phyloP scores from a whole-genome alignment of 495 filamentous ascomycete species.

The Xylaria flabelliformis region DNA sequence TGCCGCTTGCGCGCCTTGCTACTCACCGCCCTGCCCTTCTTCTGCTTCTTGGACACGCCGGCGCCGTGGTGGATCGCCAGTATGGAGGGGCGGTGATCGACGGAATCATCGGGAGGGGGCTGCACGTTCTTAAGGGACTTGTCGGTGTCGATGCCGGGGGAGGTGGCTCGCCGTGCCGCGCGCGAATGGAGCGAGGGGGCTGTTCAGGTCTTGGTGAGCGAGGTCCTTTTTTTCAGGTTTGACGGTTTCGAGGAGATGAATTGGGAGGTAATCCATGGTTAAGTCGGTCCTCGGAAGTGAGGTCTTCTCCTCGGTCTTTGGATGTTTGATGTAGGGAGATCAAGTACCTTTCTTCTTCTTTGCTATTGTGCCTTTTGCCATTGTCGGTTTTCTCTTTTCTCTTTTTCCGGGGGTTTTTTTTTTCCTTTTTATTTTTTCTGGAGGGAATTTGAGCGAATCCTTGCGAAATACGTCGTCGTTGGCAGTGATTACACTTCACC shows the following conservation, averaged over 20 bases:
- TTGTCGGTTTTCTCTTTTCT: slow-evolving; percentile 21
- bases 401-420: too few relatives aligned
- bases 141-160: slow-evolving; percentile 74
- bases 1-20: slow-evolving; percentile 70
- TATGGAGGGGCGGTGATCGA: slow-evolving; percentile 61
- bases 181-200: slow-evolving; percentile 67
- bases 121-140: slow-evolving; percentile 72
- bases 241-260: not conserved
- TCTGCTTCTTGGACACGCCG: slow-evolving; percentile 70
- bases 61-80: slow-evolving; percentile 65
- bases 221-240: too few relatives aligned
- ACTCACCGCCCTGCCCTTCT: slow-evolving; percentile 66
- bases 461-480: too few relatives aligned
- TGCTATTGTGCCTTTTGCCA: slow-evolving; percentile 51
- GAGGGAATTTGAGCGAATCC: not conserved
- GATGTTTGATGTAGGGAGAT: not conserved
- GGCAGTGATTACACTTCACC: not conserved
- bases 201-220: slow-evolving; percentile 19
- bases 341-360: slow-evolving; percentile 48
- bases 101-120: slow-evolving; percentile 59
- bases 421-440: too few relatives aligned
- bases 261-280: slow-evolving; percentile 19
- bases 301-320: too few relatives aligned
- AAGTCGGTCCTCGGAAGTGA: slow-evolving; percentile 6
- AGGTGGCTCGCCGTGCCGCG: slow-evolving; percentile 73